These are phyloP conservation scores for Cephalotrichum gorgonifer DNA, from an alignment of 2,329 filamentous ascomycete genomes.

Conservation along the genomic window DNA sequence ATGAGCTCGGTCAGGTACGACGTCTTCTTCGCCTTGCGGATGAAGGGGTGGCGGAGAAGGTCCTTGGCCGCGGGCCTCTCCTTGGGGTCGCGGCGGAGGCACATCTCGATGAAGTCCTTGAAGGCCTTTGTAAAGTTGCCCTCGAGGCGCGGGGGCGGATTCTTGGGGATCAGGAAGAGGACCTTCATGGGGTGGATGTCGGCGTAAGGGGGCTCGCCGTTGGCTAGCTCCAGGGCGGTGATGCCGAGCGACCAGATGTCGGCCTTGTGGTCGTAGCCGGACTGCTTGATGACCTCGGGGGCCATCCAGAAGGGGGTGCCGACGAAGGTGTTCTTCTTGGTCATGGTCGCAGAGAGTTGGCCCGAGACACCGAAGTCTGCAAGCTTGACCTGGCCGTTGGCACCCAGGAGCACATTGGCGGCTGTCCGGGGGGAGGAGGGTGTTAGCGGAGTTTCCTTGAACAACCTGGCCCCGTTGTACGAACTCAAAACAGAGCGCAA, in stretches of 20 bases:
- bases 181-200: constrained; percentile 99
- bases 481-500: too few relatives aligned
- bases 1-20: constrained; percentile 96
- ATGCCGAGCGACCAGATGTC: constrained; percentile 97
- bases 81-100: constrained; percentile 78
- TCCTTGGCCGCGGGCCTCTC: constrained; percentile 83
- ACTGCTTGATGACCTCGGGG: constrained; percentile 96
- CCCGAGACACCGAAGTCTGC: constrained; percentile 96
- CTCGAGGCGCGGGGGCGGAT: constrained; percentile 71
- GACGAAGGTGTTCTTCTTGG: constrained; percentile 98
- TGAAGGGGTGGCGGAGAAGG: constrained; percentile 79
- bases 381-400: constrained; percentile 91
- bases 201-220: constrained; percentile 86
- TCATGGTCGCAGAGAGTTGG: constrained; percentile 95
- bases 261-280: constrained; percentile 93
- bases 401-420: constrained; percentile 81
- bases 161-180: constrained; percentile 91
- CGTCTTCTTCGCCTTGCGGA: constrained; percentile 85
- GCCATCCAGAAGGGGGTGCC: constrained; percentile 99
- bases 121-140: constrained; percentile 74
- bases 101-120: constrained; percentile 76
- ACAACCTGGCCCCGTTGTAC: too few relatives aligned
- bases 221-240: constrained; percentile 82
- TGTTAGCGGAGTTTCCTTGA: too few relatives aligned
- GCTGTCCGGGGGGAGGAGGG: constrained; percentile 51